These are phyloP conservation scores for Moesziomyces sp. DNA, from an alignment of 1,284 basidiomycete species.

Conservation along the genomic window DNA sequence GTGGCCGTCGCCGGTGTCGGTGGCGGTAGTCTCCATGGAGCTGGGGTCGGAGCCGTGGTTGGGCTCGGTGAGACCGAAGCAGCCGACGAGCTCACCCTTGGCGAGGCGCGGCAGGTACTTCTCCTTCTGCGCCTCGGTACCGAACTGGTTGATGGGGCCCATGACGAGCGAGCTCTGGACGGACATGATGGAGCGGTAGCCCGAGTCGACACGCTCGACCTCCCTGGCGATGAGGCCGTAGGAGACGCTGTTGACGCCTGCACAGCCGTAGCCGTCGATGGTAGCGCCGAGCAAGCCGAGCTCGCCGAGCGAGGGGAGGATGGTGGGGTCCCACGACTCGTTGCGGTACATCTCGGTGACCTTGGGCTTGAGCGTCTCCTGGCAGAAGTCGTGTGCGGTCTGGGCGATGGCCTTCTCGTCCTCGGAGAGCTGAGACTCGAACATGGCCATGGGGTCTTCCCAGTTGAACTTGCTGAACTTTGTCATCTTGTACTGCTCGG, in stretches of 20 bases:
- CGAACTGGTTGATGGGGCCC: constrained; percentile 93
- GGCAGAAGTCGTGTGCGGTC: constrained; percentile 84
- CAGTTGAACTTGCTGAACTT: constrained; percentile 75
- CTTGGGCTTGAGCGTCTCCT: constrained; percentile 83
- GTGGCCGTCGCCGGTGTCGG: constrained; percentile 81
- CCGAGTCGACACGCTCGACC: constrained; percentile 93
- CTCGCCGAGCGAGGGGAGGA: constrained; percentile 90
- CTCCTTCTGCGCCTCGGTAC: constrained; percentile 87
- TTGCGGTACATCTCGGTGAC: constrained; percentile 87
- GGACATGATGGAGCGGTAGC: constrained; percentile 93
- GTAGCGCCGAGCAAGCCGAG: constrained; percentile 90
- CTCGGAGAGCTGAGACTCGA: constrained; percentile 75
- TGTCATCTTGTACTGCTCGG: constrained; percentile 53
- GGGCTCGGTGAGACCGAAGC: constrained; percentile 95
- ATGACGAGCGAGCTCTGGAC: constrained; percentile 98
- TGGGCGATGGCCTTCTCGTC: constrained; percentile 90
- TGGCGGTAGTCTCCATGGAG: constrained; percentile 91
- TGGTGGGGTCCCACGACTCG: constrained; percentile 81
- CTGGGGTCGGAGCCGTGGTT: constrained; percentile 95
- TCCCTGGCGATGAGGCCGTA: constrained; percentile 94
- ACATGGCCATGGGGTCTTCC: constrained; percentile 71
- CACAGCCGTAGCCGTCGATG: constrained; percentile 92
- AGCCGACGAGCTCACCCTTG: constrained; percentile 87
- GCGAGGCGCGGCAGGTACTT: constrained; percentile 88
- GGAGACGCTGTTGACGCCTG: constrained; percentile 88